These are phyloP conservation scores for Blastobotrys ciferrii DNA, from an alignment of 1,139 yeast genomes.

Conservation along the genomic window DNA sequence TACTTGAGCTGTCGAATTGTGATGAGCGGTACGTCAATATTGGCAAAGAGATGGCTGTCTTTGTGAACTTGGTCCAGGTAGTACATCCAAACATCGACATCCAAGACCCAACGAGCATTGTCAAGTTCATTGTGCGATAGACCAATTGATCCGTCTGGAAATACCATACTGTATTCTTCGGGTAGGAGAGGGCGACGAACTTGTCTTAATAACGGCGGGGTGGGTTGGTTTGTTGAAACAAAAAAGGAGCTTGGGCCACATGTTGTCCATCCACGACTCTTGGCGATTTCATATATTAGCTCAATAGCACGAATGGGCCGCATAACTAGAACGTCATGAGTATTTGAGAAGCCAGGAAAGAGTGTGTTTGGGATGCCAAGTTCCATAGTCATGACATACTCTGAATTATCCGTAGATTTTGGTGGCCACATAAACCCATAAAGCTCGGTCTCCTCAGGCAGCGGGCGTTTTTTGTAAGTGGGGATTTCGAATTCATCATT, in stretches of 20 bases:
- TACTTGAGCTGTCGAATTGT: slow-evolving; percentile 4
- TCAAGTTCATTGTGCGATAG: background rate
- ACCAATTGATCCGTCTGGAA: background rate
- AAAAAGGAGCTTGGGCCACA: slow-evolving; percentile 2
- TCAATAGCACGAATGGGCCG: slow-evolving; percentile 14
- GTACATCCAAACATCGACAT: slow-evolving; percentile 1
- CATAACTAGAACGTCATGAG: background rate
- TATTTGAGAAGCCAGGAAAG: slow-evolving; percentile 13
- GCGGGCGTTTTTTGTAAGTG: slow-evolving; percentile 13
- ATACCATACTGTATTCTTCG: background rate
- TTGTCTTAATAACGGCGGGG: background rate
- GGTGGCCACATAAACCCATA: slow-evolving; percentile 17
- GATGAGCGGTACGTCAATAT: slow-evolving; percentile 4
- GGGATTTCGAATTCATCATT: slow-evolving; percentile 4
- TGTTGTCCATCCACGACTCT: background rate
- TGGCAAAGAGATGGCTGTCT: background rate
- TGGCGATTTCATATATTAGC: background rate
- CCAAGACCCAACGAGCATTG: slow-evolving; percentile 2
- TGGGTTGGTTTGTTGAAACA: background rate
- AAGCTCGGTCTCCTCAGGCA: slow-evolving; percentile 16
- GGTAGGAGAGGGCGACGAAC: background rate
- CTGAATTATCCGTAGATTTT: background rate
- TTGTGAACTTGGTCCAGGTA: background rate
- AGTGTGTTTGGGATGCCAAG: slow-evolving; percentile 6
- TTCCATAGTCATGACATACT: slow-evolving; percentile 10